Percentiles rank a stretch among this genome's conserved stretches.
phyloP scores from a whole-genome alignment of 1,284 basidiomycete species.

The Entoloma clypeatum region DNA sequence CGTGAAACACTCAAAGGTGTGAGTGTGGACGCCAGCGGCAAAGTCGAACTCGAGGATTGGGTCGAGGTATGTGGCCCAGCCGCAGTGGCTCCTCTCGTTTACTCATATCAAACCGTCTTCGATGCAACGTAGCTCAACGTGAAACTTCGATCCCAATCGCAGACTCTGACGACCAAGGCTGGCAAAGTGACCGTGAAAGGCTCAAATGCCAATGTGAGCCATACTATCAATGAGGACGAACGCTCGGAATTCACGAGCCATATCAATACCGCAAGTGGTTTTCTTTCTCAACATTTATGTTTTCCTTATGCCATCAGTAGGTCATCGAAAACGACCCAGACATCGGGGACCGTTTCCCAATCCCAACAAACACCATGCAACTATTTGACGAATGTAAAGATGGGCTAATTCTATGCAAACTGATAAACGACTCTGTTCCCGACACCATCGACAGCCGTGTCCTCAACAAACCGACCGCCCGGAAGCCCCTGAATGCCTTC shows the following conservation, averaged over 20 bases:
- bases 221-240: conserved; percentile 99
- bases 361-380: conserved; percentile 98
- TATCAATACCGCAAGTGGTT: conserved; percentile 75
- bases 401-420: conserved; percentile 94
- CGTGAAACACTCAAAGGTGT: conserved; percentile 93
- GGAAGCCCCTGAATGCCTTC: conserved; percentile 89
- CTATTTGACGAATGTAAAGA: conserved; percentile 97
- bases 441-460: conserved; percentile 99
- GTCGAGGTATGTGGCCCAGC: conserved; percentile 68
- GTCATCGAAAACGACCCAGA: conserved; percentile 90
- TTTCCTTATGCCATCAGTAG: conserved; percentile 36
- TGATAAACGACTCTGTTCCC: conserved; percentile 98
- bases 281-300: conserved; percentile 1
- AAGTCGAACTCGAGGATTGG: conserved; percentile 97
- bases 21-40: conserved; percentile 91
- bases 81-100: conserved; percentile 7
- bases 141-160: conserved; percentile 65
- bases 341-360: conserved; percentile 80
- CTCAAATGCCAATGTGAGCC: conserved; percentile 92
- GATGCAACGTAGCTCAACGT: conserved; percentile 63
- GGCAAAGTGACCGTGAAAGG: conserved; percentile 96
- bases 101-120: conserved; percentile 10
- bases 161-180: conserved; percentile 67
- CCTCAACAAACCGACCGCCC: conserved; percentile 79
- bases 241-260: conserved; percentile 95